Evolutionary conservation across 2,329 filamentous ascomycete genomes (phyloP).

Genomic region (Fusarium mundagurra): DNA sequence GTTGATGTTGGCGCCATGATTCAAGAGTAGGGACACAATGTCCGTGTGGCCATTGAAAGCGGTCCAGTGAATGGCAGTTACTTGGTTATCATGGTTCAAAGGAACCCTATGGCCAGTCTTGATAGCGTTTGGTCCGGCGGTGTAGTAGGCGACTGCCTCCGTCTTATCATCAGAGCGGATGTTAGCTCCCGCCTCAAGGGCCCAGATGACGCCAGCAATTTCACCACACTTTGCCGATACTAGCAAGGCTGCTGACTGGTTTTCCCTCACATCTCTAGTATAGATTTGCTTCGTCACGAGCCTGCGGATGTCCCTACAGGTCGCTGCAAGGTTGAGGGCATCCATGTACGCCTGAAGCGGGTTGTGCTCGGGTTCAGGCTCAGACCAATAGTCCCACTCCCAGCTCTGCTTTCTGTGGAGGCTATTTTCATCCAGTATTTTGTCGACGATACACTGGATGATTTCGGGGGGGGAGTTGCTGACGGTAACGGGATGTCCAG

Average conservation of each 20-base stretch:
- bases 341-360: neutral
- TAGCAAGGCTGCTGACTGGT: neutral
- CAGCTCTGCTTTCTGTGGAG: neutral
- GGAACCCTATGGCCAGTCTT: neutral
- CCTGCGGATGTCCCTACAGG: neutral
- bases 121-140: too few relatives aligned
- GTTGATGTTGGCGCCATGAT: neutral
- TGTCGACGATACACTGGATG: neutral
- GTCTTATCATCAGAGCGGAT: neutral
- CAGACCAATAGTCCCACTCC: neutral
- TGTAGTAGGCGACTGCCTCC: neutral
- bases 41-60: neutral
- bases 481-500: neutral
- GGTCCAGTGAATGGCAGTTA: conserved; percentile 14
- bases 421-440: neutral
- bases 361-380: neutral
- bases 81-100: neutral
- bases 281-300: neutral
- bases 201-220: neutral
- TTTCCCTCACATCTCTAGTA: neutral
- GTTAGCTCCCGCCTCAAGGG: neutral
- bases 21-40: neutral
- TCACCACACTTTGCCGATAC: neutral
- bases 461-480: neutral
- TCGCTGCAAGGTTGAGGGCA: neutral